Evolutionary conservation across 106 monocot genomes (phyloP).

Genomic region (Apostasia shenzhenica): DNA sequence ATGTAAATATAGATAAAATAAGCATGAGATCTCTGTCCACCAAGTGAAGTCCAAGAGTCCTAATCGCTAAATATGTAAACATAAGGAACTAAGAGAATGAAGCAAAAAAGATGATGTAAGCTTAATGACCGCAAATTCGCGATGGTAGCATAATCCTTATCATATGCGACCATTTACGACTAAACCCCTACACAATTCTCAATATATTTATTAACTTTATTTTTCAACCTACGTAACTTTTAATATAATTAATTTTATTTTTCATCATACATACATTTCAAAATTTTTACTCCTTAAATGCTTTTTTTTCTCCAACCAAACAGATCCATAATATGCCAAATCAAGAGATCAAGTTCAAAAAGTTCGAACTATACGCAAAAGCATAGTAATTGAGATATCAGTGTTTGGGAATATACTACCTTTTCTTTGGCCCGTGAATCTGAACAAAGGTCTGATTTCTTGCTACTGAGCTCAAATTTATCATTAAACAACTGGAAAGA

Average conservation of each 20-base stretch:
- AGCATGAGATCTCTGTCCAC: too few species aligned
- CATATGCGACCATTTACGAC: too few species aligned
- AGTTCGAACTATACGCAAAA: conserved; percentile 2
- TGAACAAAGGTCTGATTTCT: conserved; percentile 23
- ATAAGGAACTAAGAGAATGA: too few species aligned
- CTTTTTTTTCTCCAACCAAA: neutral
- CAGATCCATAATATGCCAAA: too few species aligned
- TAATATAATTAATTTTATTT: neutral
- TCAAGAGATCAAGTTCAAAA: neutral
- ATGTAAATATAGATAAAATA: too few species aligned
- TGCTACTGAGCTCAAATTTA: conserved; percentile 26
- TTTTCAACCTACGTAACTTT: neutral
- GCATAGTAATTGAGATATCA: too few species aligned
- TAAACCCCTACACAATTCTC: neutral
- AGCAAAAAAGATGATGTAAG: too few species aligned
- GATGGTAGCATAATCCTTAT: too few species aligned
- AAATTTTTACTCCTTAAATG: neutral
- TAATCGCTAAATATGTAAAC: too few species aligned
- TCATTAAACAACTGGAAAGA: conserved; percentile 35
- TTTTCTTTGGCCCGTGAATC: conserved; percentile 36
- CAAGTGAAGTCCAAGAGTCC: too few species aligned
- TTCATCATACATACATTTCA: neutral
- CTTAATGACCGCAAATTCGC: too few species aligned
- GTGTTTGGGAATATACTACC: conserved; percentile 21
- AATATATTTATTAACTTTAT: neutral